phyloP scores from a whole-genome alignment of 805 yeast species.

The Sungouiozyma intestinalis region DNA sequence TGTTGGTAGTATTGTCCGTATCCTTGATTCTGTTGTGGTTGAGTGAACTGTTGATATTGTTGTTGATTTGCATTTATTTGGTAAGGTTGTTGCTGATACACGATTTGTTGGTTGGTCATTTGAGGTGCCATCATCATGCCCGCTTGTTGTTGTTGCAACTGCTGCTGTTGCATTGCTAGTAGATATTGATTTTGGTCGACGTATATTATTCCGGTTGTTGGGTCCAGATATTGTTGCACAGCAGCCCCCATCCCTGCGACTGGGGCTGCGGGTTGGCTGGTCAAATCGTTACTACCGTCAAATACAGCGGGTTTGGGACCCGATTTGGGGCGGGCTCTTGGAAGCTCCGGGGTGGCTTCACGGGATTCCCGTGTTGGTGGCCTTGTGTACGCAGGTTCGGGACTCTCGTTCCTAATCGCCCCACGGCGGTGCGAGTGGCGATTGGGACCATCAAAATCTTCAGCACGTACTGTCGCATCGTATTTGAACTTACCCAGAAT shows the following conservation, averaged over 20 bases:
- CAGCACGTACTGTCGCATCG: slow-evolving; percentile 17
- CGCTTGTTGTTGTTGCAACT: slow-evolving; percentile 9
- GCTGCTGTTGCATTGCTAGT: slow-evolving; percentile 16
- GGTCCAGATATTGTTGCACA: slow-evolving; percentile 60
- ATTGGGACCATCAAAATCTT: slow-evolving; percentile 17
- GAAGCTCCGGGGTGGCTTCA: slow-evolving; percentile 23
- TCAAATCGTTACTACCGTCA: slow-evolving; percentile 19
- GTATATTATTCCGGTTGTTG: slow-evolving; percentile 58
- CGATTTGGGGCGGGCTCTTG: slow-evolving; percentile 24
- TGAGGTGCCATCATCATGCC: slow-evolving; percentile 9
- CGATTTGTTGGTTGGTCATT: slow-evolving; percentile 10
- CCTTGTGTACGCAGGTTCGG: neutral
- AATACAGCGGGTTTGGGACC: slow-evolving; percentile 27
- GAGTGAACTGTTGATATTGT: slow-evolving; percentile 20
- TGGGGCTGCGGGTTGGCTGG: slow-evolving; percentile 4
- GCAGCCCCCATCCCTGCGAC: slow-evolving; percentile 19
- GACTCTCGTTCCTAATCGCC: slow-evolving; percentile 27
- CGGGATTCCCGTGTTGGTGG: slow-evolving; percentile 32
- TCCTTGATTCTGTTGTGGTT: slow-evolving; percentile 20
- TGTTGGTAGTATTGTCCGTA: slow-evolving; percentile 11
- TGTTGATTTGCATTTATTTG: slow-evolving; percentile 26
- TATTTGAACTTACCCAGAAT: slow-evolving; percentile 45
- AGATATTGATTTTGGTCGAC: slow-evolving; percentile 56
- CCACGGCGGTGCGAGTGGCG: neutral
- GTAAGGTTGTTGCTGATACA: slow-evolving; percentile 8